phyloP scores from a whole-genome alignment of 306 rosid genomes.

The Prunus mira region DNA sequence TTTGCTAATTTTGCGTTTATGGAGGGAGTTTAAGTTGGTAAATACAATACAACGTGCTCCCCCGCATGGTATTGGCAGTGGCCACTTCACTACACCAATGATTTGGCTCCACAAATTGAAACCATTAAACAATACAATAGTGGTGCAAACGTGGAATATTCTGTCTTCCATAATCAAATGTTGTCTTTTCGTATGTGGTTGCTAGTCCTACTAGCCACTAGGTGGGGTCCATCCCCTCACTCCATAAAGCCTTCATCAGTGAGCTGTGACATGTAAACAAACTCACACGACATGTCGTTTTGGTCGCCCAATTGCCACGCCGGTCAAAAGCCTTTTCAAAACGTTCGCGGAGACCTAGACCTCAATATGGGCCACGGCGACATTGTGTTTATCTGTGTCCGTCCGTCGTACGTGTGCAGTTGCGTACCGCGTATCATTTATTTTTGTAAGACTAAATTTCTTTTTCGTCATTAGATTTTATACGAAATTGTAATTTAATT shows the following conservation, averaged over 20 bases:
- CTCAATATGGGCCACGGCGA: not conserved
- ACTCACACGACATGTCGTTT: not conserved
- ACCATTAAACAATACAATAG: not conserved
- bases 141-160: constrained; percentile 8
- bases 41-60: not conserved
- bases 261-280: not conserved
- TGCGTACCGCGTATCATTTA: not conserved
- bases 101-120: not conserved
- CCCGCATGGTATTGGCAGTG: not conserved
- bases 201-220: not conserved
- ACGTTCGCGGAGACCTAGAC: not conserved
- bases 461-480: not conserved
- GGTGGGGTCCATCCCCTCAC: not conserved
- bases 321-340: not conserved
- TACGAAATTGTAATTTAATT: no score
- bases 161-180: not conserved
- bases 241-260: not conserved
- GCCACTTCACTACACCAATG: constrained; percentile 3
- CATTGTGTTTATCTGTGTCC: no score
- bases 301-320: not conserved
- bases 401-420: not conserved
- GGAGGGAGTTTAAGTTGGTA: not conserved
- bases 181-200: not conserved
- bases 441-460: not conserved
- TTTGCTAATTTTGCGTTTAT: not conserved